Evolutionary conservation across 192 early-diverging fungal genomes (phyloP), one percentile per base, ranked within the genome.

Genomic region (Coemansia reversa): DNA sequence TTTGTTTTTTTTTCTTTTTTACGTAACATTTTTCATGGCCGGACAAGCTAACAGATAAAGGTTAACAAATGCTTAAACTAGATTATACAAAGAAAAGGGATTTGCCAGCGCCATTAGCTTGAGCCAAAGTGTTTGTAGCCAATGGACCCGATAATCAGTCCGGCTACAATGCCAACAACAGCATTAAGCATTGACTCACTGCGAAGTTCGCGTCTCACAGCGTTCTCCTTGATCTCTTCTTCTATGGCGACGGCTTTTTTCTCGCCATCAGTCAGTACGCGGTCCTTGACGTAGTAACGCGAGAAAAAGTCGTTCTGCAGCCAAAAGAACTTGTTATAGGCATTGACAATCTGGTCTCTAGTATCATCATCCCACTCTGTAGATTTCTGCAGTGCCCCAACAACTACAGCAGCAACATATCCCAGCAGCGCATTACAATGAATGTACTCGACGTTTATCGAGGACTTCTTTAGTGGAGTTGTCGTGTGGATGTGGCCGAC

Each of bases 271-370:
- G 64, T 52, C n/a, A 74, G 59, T 29, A 73, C 74, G 8, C 86
- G 81, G 22, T 91, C 89, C 48, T 78, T 82, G 55, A 87, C 84
- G 48, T 93, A 92, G 57, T 88, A 92, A 70, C 83, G 83, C 28
- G 86, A 84, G 76, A 92, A 93, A 58, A 90, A 79, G 64, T 93
- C 92, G 63, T 88, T 93, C 80, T 93, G 92, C 51, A 93, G 81
- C 92, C 92, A 93, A 30, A 93, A 84, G 49, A 93, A 75, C 76
- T 92, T 93, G 66, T 81, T 84, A 61, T 90, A 93, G 5, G 91
- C 92, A n/a, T 76, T 69, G 27, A 90, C 78, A 49, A 81, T 83
- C 30, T 76, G 70, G 48, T 84, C 70, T 24, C 87, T 76, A 0
- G 81, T 83, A 8, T 83, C 84, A 11, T 78, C 71, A 33, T 90